Conservation (phyloP, 352 stramenopile species). For the Pythium phragmitis region DNA sequence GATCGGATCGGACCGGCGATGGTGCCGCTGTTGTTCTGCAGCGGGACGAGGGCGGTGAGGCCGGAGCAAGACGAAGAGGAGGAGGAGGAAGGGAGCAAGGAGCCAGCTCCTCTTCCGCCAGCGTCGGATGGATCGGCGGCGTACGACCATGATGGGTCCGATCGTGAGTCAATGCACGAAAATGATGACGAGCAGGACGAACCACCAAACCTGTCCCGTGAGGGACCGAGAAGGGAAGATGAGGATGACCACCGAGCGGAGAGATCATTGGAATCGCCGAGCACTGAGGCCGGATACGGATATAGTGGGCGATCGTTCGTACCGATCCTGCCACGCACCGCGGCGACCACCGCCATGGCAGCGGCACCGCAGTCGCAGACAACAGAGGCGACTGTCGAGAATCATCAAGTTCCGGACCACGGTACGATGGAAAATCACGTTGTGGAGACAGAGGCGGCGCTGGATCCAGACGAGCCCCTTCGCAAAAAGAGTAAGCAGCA, state of each 20-base stretch:
- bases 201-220: neutral
- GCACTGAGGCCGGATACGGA: neutral
- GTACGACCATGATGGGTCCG: neutral
- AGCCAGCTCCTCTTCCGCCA: no score
- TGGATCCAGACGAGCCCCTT: neutral
- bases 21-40: conserved; percentile 1
- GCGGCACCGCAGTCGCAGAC: neutral
- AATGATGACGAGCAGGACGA: neutral
- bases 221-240: neutral
- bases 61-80: neutral
- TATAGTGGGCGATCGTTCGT: neutral
- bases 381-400: no score
- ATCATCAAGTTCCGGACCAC: no score
- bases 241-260: neutral
- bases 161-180: neutral
- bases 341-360: neutral
- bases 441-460: neutral
- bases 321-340: neutral
- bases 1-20: conserved; percentile 11
- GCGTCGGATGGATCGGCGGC: neutral
- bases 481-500: neutral
- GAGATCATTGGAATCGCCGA: neutral
- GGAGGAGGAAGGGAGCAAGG: neutral
- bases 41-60: neutral
- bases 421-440: neutral